Evolutionary conservation across 1,139 yeast species (phyloP).

Genomic region (Geotrichum fermentans): DNA sequence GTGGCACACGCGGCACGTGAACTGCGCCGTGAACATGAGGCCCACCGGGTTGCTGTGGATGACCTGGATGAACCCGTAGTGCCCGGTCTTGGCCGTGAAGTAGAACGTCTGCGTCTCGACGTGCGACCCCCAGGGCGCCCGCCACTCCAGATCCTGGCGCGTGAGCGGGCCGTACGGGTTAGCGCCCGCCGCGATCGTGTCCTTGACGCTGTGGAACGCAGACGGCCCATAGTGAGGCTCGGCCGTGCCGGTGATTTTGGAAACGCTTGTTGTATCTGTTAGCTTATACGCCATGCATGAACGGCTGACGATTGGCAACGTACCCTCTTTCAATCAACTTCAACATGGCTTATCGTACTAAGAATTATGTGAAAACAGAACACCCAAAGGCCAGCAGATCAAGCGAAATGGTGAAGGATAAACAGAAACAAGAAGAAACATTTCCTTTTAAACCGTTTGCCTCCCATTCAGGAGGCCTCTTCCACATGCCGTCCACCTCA

Average conservation of each 20-base stretch:
- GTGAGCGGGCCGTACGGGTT: constrained; percentile 56
- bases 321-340: constrained; percentile 77
- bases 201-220: constrained; percentile 80
- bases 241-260: constrained; percentile 93
- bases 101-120: constrained; percentile 95
- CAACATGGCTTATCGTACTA: constrained; percentile 50
- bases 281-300: not conserved
- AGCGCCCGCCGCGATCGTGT: constrained; percentile 46
- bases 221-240: constrained; percentile 95
- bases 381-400: not conserved
- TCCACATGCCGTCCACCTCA: not conserved
- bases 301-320: constrained; percentile 22
- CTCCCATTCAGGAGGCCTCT: not conserved
- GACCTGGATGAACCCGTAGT: constrained; percentile 85
- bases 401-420: not conserved
- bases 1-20: constrained; percentile 77
- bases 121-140: constrained; percentile 69
- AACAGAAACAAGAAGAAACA: not conserved
- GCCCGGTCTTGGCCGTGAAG: constrained; percentile 59
- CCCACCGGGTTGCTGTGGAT: constrained; percentile 92
- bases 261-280: constrained; percentile 40
- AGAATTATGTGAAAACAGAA: not conserved
- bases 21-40: constrained; percentile 86
- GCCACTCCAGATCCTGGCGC: constrained; percentile 67
- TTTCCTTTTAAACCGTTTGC: not conserved